Evolutionary conservation across 1,284 basidiomycete genomes (phyloP), one percentile per base, ranked within the genome.

Genomic region (Phellopilus nigrolimitatus): DNA sequence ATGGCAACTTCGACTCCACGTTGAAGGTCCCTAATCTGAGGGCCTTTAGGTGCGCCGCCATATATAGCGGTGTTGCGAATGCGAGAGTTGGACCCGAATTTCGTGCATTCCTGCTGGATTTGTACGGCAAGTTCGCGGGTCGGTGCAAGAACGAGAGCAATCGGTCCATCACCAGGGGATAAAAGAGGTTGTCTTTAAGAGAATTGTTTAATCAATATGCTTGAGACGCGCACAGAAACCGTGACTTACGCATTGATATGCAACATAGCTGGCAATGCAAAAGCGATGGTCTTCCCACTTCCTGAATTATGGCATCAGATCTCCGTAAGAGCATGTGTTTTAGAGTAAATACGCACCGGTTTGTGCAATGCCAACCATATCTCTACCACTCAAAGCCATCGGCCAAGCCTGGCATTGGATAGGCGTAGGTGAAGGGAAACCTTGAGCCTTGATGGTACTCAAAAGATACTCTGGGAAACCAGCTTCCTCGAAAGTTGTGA

Each of bases 401-500:
- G 95, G 95, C 95, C 95, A 98, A 9, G 95, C 91, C 69, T 99
- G 95, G 64, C 93, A 95, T 69, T 99, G 95, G 65, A 99, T 98
- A 48, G 97, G 84, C 2, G 94, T 95, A 0, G 95, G 95, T 4
- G 78, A 68, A 38, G 79, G 69, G 72, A 99, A 99, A 49, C 95
- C 95, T 71, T 97, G 92, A 27, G 91, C 90, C 58, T 81, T 86
- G 68, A 99, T 95, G 55, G 97, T 93, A 51, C 80, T 72, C 82
- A 97, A 83, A 59, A 99, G 83, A 69, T 98, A 98, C 62, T 97
- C 92, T 34, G 95, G 95, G 73, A 95, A 95, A 51, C 91, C 94
- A 61, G 86, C 84, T 72, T 99, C 95, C 51, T 97, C 93, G 65
- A 99, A 99, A 37, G 83, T 80, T 49, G 84, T 82, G 57, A 99